These are phyloP conservation scores for Diplotaxis tenuifolia DNA, from an alignment of 345 rosid species.

Conservation along the genomic window DNA sequence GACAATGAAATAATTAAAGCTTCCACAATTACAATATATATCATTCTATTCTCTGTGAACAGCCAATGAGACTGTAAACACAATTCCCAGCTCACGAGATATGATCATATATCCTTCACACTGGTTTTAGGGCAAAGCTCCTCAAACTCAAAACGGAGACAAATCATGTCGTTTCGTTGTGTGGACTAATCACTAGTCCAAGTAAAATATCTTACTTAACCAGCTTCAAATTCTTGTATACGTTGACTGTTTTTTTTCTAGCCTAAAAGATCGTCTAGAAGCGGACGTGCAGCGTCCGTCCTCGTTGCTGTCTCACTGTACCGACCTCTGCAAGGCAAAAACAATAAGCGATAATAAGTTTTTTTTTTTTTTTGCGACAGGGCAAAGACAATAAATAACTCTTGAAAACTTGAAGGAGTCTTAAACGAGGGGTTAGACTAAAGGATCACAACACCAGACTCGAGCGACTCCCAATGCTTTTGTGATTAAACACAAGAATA, in stretches of 20 bases:
- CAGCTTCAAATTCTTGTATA: slow-evolving; percentile 25
- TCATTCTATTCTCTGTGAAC: slow-evolving; percentile 14
- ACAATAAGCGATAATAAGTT: no score
- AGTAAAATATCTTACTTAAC: slow-evolving; percentile 6
- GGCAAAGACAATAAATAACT: background rate
- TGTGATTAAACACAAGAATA: slow-evolving; percentile 29
- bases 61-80: slow-evolving; percentile 8
- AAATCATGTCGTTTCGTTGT: slow-evolving; percentile 12
- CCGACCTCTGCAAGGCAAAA: slow-evolving; percentile 50
- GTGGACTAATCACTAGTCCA: slow-evolving; percentile 5
- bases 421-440: background rate
- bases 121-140: background rate
- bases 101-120: background rate
- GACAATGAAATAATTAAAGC: slow-evolving; percentile 12
- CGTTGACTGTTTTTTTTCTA: slow-evolving; percentile 20
- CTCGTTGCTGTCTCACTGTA: slow-evolving; percentile 39
- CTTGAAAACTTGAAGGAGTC: background rate
- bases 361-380: no score
- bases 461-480: slow-evolving; percentile 4
- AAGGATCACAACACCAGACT: background rate
- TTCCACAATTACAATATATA: slow-evolving; percentile 32
- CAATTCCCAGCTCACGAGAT: slow-evolving; percentile 21
- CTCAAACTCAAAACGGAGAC: background rate
- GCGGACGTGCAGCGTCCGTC: slow-evolving; percentile 58
- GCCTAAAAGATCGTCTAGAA: slow-evolving; percentile 62